These are phyloP conservation scores for Lactarius hengduanensis DNA, from an alignment of 768 basidiomycete species.

Conservation along the genomic window DNA sequence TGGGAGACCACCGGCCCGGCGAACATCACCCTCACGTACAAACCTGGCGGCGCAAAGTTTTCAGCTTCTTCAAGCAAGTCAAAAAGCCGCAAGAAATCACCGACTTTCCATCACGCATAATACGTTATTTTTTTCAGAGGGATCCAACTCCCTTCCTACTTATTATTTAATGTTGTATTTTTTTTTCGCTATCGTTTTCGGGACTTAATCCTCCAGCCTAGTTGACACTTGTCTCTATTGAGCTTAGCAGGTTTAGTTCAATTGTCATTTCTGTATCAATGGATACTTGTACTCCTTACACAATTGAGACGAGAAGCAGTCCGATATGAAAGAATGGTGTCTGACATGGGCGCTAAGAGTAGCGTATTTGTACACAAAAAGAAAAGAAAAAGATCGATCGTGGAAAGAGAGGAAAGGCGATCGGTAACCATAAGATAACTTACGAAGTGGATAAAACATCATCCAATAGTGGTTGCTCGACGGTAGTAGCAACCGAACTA, in stretches of 20 bases:
- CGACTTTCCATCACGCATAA: conserved; percentile 24
- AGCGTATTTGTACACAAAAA: conserved; percentile 17
- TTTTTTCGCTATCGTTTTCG: neutral
- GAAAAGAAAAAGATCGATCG: neutral
- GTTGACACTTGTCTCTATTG: conserved; percentile 8
- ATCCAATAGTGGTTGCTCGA: neutral
- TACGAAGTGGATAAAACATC: neutral
- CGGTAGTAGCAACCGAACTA: neutral
- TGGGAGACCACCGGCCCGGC: conserved; percentile 60
- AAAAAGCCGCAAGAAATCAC: conserved; percentile 21
- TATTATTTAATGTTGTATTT: conserved; percentile 2
- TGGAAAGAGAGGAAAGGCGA: neutral
- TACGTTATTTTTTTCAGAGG: neutral
- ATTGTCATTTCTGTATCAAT: conserved; percentile 11
- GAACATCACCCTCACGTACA: conserved; percentile 52
- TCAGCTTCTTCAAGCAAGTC: conserved; percentile 22
- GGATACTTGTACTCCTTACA: neutral
- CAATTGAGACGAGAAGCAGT: neutral
- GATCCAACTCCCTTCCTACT: neutral
- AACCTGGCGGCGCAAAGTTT: conserved; percentile 32
- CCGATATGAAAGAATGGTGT: neutral
- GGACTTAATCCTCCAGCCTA: conserved; percentile 9
- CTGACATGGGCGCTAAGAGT: neutral
- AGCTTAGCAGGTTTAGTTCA: conserved; percentile 6
- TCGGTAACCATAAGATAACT: neutral